A percentile compares a stretch with the other conserved stretches of the same genome.
phyloP scores from a whole-genome alignment of 129 eudicot genomes.

The Escallonia herrerae region DNA sequence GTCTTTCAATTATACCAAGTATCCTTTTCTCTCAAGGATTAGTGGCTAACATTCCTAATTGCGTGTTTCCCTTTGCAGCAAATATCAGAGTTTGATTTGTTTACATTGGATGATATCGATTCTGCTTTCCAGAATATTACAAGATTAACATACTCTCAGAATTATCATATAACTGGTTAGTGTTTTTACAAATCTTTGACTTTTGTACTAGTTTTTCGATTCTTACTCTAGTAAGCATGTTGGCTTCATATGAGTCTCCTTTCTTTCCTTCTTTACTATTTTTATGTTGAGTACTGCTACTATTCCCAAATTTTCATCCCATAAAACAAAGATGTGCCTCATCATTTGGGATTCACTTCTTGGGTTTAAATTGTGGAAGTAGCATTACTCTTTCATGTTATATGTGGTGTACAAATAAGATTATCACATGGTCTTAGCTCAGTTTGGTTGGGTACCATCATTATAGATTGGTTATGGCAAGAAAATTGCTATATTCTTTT shows the following conservation, averaged over 20 bases:
- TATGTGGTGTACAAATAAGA: too few species aligned
- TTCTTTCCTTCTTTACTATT: background rate
- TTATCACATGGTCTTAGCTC: too few species aligned
- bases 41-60: conserved; percentile 11
- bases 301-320: too few species aligned
- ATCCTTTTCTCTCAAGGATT: background rate
- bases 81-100: conserved; percentile 91
- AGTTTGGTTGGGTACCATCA: too few species aligned
- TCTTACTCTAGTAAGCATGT: background rate
- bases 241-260: background rate
- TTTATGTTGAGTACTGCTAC: too few species aligned
- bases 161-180: conserved; percentile 81
- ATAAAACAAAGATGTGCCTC: too few species aligned
- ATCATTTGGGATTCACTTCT: too few species aligned
- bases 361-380: too few species aligned
- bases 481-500: too few species aligned
- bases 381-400: too few species aligned
- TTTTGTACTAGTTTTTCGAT: too few species aligned
- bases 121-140: conserved; percentile 80
- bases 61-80: conserved; percentile 46
- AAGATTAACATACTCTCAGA: conserved; percentile 89
- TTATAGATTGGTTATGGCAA: too few species aligned
- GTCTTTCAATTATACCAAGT: background rate
- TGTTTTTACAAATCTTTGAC: background rate
- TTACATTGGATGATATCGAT: conserved; percentile 96